Evolutionary conservation across 192 early-diverging fungal species (phyloP), one percentile per base, ranked within the genome.

Genomic region (Backusella sp.): DNA sequence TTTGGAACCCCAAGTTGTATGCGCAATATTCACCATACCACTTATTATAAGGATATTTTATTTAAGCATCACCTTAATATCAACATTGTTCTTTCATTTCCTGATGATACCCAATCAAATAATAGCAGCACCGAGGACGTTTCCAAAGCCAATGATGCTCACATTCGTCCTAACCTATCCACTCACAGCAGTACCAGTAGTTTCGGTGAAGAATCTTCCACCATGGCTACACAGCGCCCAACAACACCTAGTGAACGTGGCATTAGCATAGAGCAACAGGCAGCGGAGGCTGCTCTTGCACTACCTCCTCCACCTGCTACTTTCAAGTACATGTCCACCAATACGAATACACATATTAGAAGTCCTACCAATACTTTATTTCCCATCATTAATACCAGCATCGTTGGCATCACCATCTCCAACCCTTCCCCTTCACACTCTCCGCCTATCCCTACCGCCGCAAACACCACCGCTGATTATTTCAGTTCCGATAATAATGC

Each of bases 41-140:
- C 77, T 7, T 67, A 79, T 53, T 79, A 70, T 59, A 68, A 74
- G 17, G 68, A 68, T 41, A 79, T 79, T 23, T 56, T 59, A 14
- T 74, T 79, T 44, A 65, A 66, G 9, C 77, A 79, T 21, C 70
- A 42, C 42, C 32, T 79, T 5, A 39, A 72, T 59, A 79, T 79
- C 21, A 46, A 62, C 17, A 37, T 79, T 35, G 70, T 36, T 4
- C 62, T 79, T 34, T 79, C 77, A 6, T 70, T 46, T 70, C 23
- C 41, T 26, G 69, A 70, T 30, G 69, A 70, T 59, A 59, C 53
- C 53, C 53, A 59, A 59, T 59, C 53, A 59, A 59, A 59, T 53
- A 53, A 53, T 53, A 53, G 8, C 8, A 53, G 52, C 17, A 9
- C 21, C 23, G 14, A 44, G 42, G n/a, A 9, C 2, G 6, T 53